A percentile compares a stretch with the other conserved stretches of the same genome.
Evolutionary conservation across 192 early-diverging fungal species (phyloP).

Genomic region (Linderina pennispora): DNA sequence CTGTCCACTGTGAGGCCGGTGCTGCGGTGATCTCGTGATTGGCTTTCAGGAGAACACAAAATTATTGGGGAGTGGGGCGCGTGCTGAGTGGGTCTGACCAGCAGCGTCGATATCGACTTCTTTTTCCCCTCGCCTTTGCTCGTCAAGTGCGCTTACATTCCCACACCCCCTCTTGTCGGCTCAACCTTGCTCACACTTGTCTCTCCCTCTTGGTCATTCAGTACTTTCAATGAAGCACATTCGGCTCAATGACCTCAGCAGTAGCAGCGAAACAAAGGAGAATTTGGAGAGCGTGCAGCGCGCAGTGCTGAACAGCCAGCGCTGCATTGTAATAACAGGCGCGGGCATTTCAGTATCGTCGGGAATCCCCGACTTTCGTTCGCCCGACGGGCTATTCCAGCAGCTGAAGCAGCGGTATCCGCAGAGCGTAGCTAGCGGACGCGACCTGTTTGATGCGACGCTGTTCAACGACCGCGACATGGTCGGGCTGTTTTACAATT

Average conservation of each 20-base stretch:
- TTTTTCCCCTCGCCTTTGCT: too few species aligned
- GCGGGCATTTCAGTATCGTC: conserved; percentile 91
- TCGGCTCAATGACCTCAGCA: conserved; percentile 7
- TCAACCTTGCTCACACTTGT: too few species aligned
- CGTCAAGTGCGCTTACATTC: too few species aligned
- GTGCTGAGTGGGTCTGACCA: too few species aligned
- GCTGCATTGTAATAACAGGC: conserved; percentile 43
- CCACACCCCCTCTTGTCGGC: too few species aligned
- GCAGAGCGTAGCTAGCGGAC: conserved; percentile 70
- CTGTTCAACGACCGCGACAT: conserved; percentile 67
- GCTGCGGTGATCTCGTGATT: too few species aligned
- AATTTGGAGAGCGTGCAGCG: conserved; percentile 21
- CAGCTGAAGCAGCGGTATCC: conserved; percentile 69
- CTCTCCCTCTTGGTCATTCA: too few species aligned
- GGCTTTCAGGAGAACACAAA: too few species aligned
- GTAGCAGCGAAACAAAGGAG: neutral
- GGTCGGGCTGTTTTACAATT: conserved; percentile 56
- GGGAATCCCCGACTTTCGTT: conserved; percentile 97
- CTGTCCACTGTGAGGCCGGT: too few species aligned
- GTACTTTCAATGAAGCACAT: conserved; percentile 20
- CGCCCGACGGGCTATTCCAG: conserved; percentile 85
- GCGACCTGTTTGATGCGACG: conserved; percentile 89
- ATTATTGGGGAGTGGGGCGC: too few species aligned
- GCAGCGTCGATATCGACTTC: too few species aligned
- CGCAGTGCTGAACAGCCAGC: conserved; percentile 32